A percentile compares a stretch with the other conserved stretches of the same genome.
These are phyloP conservation scores for Gossypium trilobum DNA, from an alignment of 441 rosid species.

Conservation along the genomic window DNA sequence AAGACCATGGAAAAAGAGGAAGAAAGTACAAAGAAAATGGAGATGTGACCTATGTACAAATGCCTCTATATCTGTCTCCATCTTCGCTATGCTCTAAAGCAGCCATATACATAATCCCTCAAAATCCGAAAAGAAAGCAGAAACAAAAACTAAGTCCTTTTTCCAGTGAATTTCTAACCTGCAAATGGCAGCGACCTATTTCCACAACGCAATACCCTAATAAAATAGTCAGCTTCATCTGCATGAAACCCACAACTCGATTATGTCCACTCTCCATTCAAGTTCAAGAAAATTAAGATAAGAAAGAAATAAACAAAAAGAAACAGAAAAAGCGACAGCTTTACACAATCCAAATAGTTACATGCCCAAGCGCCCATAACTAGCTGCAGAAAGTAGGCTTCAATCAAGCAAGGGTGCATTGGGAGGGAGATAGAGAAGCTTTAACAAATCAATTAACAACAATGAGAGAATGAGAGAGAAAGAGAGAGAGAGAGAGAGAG, in stretches of 20 bases:
- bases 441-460: conserved; percentile 1
- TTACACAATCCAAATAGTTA: neutral
- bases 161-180: conserved; percentile 22
- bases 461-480: neutral
- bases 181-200: conserved; percentile 17
- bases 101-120: conserved; percentile 51
- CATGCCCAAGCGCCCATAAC: neutral
- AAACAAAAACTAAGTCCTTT: conserved; percentile 6
- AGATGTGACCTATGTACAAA: conserved; percentile 45
- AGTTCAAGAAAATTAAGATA: neutral
- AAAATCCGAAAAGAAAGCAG: conserved; percentile 5
- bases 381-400: neutral
- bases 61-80: conserved; percentile 49
- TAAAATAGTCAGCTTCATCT: conserved; percentile 48
- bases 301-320: neutral
- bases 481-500: neutral
- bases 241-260: conserved; percentile 23
- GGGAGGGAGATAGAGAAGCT: neutral
- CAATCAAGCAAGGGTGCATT: neutral
- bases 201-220: conserved; percentile 28
- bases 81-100: conserved; percentile 44
- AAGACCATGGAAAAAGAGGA: conserved; percentile 19
- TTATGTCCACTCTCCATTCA: conserved; percentile 16
- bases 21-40: conserved; percentile 27
- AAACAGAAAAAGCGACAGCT: neutral